A percentile compares a stretch with the other conserved stretches of the same genome.
These are phyloP conservation scores for Aschersonia sp. DNA, from an alignment of 2,329 filamentous ascomycete genomes.

Conservation along the genomic window DNA sequence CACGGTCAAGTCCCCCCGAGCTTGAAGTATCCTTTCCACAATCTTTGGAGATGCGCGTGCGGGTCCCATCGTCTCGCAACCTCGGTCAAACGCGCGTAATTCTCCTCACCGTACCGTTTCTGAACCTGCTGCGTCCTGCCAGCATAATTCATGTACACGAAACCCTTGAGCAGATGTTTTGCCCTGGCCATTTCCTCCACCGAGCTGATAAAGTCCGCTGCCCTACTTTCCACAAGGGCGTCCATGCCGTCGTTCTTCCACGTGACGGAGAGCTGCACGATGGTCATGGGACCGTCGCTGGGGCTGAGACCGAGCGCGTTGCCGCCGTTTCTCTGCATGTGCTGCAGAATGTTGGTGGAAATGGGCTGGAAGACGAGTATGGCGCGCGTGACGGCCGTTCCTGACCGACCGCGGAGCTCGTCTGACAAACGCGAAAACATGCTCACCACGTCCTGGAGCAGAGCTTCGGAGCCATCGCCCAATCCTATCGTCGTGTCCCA, in stretches of 20 bases:
- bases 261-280: conserved; percentile 14
- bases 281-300: conserved; percentile 16
- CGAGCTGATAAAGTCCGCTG: background rate
- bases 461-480: conserved; percentile 7
- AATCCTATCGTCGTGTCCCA: conserved; percentile 12
- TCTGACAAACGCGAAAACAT: background rate
- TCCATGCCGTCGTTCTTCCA: conserved; percentile 16
- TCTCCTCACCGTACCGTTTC: background rate
- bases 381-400: background rate
- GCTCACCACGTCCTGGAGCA: conserved; percentile 10
- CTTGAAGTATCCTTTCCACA: background rate
- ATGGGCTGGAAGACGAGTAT: conserved; percentile 23
- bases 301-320: conserved; percentile 25
- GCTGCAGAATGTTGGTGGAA: conserved; percentile 15
- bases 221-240: conserved; percentile 2
- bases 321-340: conserved; percentile 20
- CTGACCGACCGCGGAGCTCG: background rate
- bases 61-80: background rate
- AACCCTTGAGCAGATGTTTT: background rate
- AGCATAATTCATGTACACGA: background rate
- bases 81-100: background rate
- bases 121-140: background rate
- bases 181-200: background rate
- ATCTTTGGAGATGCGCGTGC: background rate
- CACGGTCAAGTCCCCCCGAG: background rate